A percentile compares a stretch with the other conserved stretches of the same genome.
Evolutionary conservation across 1,139 yeast genomes (phyloP).

Genomic region (Magnusiomyces paraingens): DNA sequence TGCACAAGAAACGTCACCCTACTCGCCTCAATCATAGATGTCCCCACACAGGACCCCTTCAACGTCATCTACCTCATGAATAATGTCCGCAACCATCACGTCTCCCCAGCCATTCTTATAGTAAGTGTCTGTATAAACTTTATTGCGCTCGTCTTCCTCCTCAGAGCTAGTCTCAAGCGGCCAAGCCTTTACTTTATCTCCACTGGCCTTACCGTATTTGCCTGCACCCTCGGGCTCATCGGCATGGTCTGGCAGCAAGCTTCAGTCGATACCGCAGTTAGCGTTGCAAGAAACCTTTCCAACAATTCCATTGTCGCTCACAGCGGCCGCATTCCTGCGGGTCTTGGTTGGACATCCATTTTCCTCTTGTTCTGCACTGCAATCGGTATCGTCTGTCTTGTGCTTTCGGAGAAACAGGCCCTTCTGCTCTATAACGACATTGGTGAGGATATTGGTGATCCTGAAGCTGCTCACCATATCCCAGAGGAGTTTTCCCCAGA

Average conservation of each 20-base stretch:
- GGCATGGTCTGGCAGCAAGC: constrained; percentile 29
- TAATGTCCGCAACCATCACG: constrained; percentile 6
- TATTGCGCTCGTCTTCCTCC: constrained; percentile 11
- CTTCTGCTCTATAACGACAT: constrained; percentile 7
- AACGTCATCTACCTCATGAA: constrained; percentile 20
- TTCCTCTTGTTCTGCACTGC: constrained; percentile 12
- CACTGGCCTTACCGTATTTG: constrained; percentile 17
- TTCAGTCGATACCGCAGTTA: constrained; percentile 18
- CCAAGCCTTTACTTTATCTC: constrained; percentile 16
- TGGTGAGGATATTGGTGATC: constrained; percentile 6
- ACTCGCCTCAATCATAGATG: constrained; percentile 9
- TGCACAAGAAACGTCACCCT: constrained; percentile 22
- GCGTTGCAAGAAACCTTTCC: constrained; percentile 17
- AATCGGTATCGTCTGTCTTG: constrained; percentile 13
- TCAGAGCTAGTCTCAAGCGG: constrained; percentile 6
- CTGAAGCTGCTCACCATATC: not conserved
- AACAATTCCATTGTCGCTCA: constrained; percentile 10
- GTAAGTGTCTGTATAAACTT: constrained; percentile 10
- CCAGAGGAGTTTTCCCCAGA: too few relatives aligned
- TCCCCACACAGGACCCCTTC: constrained; percentile 23
- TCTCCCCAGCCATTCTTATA: constrained; percentile 12
- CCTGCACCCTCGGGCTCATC: constrained; percentile 21
- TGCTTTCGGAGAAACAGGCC: constrained; percentile 11
- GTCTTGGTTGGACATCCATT: constrained; percentile 16
- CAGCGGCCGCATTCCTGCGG: constrained; percentile 13